These are phyloP conservation scores for Acacia melanoxylon DNA, from an alignment of 306 rosid genomes.

Conservation along the genomic window DNA sequence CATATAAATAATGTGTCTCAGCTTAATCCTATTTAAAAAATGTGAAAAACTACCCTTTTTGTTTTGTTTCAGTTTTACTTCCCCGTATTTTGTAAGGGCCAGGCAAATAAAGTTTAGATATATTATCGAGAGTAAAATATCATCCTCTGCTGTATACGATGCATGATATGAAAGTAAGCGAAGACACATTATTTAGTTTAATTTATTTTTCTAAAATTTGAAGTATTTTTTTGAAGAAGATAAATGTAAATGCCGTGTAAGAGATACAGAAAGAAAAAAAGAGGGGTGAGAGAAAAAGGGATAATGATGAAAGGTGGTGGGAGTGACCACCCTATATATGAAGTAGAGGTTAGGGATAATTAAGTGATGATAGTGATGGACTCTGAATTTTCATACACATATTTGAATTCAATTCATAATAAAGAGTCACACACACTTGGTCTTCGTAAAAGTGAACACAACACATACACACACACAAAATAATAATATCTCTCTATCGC, in stretches of 20 bases:
- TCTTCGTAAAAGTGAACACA: slow-evolving; percentile 31
- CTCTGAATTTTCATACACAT: background rate
- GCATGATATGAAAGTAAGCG: too few relatives aligned
- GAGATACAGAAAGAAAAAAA: background rate
- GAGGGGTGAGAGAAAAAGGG: background rate
- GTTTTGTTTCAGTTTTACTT: background rate
- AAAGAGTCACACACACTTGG: background rate
- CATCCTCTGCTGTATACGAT: too few relatives aligned
- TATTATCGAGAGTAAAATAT: too few relatives aligned
- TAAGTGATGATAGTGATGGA: slow-evolving; percentile 31
- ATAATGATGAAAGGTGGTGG: background rate
- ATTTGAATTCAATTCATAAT: background rate
- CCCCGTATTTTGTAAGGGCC: background rate
- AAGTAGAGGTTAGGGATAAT: slow-evolving; percentile 44
- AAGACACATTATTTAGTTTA: too few relatives aligned
- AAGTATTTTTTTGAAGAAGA: background rate
- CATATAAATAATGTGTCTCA: background rate
- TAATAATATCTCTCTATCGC: background rate
- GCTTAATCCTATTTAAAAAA: background rate
- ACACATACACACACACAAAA: too few relatives aligned
- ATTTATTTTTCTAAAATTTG: background rate
- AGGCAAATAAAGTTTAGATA: background rate
- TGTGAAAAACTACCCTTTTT: background rate
- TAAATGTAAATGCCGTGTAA: background rate
- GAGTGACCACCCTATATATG: slow-evolving; percentile 48